Conservation (phyloP, 371 early-diverging fungal species). For the Mortierella sp. region DNA sequence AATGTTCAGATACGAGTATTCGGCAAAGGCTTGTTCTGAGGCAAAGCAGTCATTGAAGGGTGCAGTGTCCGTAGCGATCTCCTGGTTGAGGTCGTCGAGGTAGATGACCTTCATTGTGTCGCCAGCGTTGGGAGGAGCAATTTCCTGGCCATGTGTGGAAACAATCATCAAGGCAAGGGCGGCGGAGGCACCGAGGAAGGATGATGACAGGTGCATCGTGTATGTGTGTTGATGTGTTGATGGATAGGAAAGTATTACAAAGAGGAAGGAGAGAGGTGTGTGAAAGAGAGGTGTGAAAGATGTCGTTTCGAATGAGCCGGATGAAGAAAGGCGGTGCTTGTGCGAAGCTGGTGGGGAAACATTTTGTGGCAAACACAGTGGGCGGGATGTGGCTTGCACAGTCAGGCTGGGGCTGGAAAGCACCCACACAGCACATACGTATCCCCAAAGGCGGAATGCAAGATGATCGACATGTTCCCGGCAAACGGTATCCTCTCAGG, state of each 20-base stretch:
- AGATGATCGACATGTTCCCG: too few species aligned
- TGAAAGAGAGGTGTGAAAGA: background rate
- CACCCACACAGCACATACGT: too few species aligned
- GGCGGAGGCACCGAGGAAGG: conserved; percentile 26
- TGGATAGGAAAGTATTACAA: background rate
- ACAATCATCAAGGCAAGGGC: conserved; percentile 21
- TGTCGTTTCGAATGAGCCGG: background rate
- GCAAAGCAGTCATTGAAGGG: conserved; percentile 31
- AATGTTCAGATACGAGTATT: conserved; percentile 39
- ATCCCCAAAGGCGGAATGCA: too few species aligned
- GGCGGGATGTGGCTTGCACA: too few species aligned
- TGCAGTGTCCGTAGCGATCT: conserved; percentile 17
- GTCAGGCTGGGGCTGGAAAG: too few species aligned
- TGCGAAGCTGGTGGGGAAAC: too few species aligned
- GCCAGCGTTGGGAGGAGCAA: conserved; percentile 12
- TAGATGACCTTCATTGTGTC: conserved; percentile 22
- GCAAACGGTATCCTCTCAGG: too few species aligned
- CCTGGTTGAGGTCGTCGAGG: conserved; percentile 27
- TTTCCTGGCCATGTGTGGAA: conserved; percentile 21
- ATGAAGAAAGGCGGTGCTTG: too few species aligned
- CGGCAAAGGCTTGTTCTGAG: conserved; percentile 28
- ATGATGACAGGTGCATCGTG: conserved; percentile 33
- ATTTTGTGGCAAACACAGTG: too few species aligned
- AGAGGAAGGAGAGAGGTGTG: background rate
- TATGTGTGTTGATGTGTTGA: background rate